These are phyloP conservation scores for Pestalotiopsis sp. DNA, from an alignment of 2,329 filamentous ascomycete genomes.

Conservation along the genomic window DNA sequence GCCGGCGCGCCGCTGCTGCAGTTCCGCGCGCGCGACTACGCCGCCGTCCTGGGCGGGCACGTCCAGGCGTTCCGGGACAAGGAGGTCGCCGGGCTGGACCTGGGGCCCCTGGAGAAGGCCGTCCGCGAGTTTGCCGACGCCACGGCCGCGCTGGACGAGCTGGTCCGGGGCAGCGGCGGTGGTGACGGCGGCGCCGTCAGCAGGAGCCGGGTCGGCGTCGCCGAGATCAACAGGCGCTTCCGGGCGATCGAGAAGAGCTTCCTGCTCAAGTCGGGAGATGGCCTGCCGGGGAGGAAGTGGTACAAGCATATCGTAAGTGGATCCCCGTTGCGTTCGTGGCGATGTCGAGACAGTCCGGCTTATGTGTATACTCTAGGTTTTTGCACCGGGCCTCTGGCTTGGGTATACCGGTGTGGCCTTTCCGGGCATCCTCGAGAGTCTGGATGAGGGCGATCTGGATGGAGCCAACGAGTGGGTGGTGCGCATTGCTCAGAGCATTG, in stretches of 20 bases:
- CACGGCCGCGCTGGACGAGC: background rate
- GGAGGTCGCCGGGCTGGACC: background rate
- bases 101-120: background rate
- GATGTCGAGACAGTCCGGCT: background rate
- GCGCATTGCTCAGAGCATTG: background rate
- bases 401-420: background rate
- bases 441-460: background rate
- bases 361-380: background rate
- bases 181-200: background rate
- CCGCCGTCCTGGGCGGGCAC: background rate
- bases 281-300: background rate
- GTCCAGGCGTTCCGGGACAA: background rate
- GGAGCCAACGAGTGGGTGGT: background rate
- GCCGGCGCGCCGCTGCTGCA: constrained; percentile 9
- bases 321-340: background rate
- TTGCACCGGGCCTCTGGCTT: background rate
- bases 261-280: background rate
- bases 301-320: background rate
- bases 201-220: background rate
- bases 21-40: background rate
- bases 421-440: background rate
- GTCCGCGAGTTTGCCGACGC: background rate
- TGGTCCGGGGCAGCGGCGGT: background rate
- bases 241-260: background rate
- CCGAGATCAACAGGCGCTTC: background rate